phyloP scores from a whole-genome alignment of 495 filamentous ascomycete genomes.

The Talaromyces nanjingensis region DNA sequence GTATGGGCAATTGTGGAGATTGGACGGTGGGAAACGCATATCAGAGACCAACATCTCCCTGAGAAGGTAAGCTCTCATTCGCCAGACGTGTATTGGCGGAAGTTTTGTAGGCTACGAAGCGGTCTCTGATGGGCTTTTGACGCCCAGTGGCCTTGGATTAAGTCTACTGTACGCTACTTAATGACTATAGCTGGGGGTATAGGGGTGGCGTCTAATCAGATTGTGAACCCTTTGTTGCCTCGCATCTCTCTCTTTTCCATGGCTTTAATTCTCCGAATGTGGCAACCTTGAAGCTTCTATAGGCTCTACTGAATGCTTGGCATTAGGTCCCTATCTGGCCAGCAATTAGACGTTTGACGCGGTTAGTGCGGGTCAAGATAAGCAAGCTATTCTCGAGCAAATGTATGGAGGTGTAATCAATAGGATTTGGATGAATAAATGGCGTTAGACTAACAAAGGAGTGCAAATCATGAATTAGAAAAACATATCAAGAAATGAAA shows the following conservation, averaged over 20 bases:
- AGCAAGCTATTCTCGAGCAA: not conserved
- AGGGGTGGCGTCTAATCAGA: not conserved
- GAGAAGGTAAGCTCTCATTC: not conserved
- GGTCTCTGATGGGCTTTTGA: not conserved
- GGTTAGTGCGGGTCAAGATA: not conserved
- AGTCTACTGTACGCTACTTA: not conserved
- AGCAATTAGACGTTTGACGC: not conserved
- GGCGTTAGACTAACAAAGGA: not conserved
- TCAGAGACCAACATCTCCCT: not conserved
- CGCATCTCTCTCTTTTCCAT: not conserved
- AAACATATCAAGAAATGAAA: conserved; percentile 2
- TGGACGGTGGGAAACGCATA: not conserved
- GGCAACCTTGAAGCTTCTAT: not conserved
- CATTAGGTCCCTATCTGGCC: not conserved
- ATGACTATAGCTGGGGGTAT: not conserved
- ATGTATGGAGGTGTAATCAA: not conserved
- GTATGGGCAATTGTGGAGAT: not conserved
- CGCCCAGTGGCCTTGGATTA: not conserved
- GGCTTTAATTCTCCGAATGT: not conserved
- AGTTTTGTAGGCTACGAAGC: not conserved
- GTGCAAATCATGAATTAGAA: conserved; percentile 1
- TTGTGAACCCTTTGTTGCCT: not conserved
- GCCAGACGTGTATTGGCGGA: not conserved
- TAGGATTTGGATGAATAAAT: not conserved
- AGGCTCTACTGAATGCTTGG: not conserved